Evolutionary conservation across 495 filamentous ascomycete genomes (phyloP).

Genomic region (Hypoxylon rickii): DNA sequence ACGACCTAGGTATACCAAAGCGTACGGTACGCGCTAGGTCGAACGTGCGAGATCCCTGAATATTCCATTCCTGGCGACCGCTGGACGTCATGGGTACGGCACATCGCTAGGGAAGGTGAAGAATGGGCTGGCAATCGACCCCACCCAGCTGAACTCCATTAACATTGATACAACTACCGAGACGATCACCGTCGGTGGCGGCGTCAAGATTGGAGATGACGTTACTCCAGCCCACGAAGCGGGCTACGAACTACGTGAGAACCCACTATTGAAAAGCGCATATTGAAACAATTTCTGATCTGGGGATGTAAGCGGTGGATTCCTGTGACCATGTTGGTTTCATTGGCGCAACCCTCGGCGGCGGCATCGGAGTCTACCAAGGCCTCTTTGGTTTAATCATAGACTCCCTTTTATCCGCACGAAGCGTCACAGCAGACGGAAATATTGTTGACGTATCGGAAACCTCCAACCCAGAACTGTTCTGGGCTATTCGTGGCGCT

Average conservation of each 20-base stretch:
- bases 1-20: not conserved
- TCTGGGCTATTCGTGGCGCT: too few relatives aligned
- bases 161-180: conserved; percentile 19
- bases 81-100: conserved; percentile 40
- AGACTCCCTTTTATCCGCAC: too few relatives aligned
- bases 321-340: too few relatives aligned
- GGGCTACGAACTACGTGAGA: conserved; percentile 42
- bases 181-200: conserved; percentile 35
- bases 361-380: too few relatives aligned
- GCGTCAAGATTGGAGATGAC: conserved; percentile 23
- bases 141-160: conserved; percentile 36
- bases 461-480: too few relatives aligned
- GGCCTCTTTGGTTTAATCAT: too few relatives aligned
- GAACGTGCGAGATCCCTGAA: conserved; percentile 26
- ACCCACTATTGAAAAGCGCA: too few relatives aligned
- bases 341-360: too few relatives aligned
- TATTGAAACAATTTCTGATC: too few relatives aligned
- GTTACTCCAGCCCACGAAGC: conserved; percentile 31
- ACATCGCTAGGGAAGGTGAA: conserved; percentile 14
- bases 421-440: too few relatives aligned
- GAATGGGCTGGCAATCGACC: conserved; percentile 38
- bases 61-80: conserved; percentile 44
- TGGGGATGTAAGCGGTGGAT: too few relatives aligned
- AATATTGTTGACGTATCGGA: too few relatives aligned
- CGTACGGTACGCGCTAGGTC: conserved; percentile 14